A percentile compares a stretch with the other conserved stretches of the same genome.
These are phyloP conservation scores for Botrytis pseudocinerea DNA, from an alignment of 2,329 filamentous ascomycete genomes.

Conservation along the genomic window DNA sequence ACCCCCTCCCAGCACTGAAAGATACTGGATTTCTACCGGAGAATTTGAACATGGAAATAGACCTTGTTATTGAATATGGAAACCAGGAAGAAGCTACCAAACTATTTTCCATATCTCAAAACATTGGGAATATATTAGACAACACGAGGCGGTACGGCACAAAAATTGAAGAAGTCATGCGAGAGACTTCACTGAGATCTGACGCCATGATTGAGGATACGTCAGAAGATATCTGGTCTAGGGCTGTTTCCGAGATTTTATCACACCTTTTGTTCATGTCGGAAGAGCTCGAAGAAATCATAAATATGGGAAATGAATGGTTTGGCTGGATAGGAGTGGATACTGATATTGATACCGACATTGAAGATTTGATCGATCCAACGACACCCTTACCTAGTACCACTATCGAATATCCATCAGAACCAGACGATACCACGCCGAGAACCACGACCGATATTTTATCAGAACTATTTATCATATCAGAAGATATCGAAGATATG, in stretches of 20 bases:
- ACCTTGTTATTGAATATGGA: neutral
- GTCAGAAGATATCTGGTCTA: too few relatives aligned
- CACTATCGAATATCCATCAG: neutral
- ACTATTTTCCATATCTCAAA: neutral
- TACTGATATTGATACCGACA: neutral
- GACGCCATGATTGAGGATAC: neutral
- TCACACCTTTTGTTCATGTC: neutral
- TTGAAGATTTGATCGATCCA: neutral
- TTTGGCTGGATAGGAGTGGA: neutral
- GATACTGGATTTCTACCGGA: neutral
- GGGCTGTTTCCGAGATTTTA: neutral
- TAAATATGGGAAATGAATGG: neutral
- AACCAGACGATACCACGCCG: neutral
- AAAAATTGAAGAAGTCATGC: neutral
- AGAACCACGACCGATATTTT: too few relatives aligned
- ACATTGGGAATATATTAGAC: neutral
- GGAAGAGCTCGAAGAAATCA: neutral
- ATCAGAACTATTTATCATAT: neutral
- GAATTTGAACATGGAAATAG: neutral
- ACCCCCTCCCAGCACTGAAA: neutral
- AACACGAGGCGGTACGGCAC: neutral
- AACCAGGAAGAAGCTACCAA: neutral
- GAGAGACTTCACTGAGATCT: neutral
- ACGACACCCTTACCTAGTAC: neutral
- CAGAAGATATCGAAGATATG: neutral